Conservation (phyloP, 768 basidiomycete genomes). For the Solioccasus polychromus region DNA sequence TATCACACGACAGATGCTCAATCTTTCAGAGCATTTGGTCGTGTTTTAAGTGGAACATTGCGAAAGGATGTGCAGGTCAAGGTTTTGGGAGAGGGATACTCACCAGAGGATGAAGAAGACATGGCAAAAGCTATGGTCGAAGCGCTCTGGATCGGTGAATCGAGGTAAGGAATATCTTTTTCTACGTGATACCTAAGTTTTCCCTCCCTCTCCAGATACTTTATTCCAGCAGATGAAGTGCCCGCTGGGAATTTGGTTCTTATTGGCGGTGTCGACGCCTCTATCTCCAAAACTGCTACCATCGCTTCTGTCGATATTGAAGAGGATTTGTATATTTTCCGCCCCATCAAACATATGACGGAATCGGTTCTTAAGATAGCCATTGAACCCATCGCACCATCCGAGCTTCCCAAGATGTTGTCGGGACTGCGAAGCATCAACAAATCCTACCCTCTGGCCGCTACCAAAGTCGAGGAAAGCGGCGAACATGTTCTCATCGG, state of each 20-base stretch:
- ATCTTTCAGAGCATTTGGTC: slow-evolving; percentile 94
- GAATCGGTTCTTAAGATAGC: slow-evolving; percentile 97
- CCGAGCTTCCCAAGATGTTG: slow-evolving; percentile 98
- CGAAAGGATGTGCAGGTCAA: slow-evolving; percentile 82
- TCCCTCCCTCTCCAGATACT: slow-evolving; percentile 57
- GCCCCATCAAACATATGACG: slow-evolving; percentile 94
- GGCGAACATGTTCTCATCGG: slow-evolving; percentile 97
- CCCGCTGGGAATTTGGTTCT: slow-evolving; percentile 92
- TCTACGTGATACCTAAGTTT: not conserved
- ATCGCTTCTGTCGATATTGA: slow-evolving; percentile 67
- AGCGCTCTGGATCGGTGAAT: slow-evolving; percentile 87
- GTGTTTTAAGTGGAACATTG: slow-evolving; percentile 90
- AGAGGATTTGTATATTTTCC: slow-evolving; percentile 93
- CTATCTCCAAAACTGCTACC: slow-evolving; percentile 94
- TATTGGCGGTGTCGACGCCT: slow-evolving; percentile 89
- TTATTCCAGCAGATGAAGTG: slow-evolving; percentile 84
- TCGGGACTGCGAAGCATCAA: slow-evolving; percentile 95
- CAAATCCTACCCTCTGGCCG: slow-evolving; percentile 92
- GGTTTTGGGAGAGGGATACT: slow-evolving; percentile 97
- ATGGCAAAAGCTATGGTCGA: slow-evolving; percentile 86
- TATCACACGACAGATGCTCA: slow-evolving; percentile 97
- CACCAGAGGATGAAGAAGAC: slow-evolving; percentile 99
- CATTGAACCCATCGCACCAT: slow-evolving; percentile 96
- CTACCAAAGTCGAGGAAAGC: slow-evolving; percentile 96
- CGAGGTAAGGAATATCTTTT: slow-evolving; percentile 53